phyloP scores from a whole-genome alignment of 1,284 basidiomycete genomes.

The Somion occarium region DNA sequence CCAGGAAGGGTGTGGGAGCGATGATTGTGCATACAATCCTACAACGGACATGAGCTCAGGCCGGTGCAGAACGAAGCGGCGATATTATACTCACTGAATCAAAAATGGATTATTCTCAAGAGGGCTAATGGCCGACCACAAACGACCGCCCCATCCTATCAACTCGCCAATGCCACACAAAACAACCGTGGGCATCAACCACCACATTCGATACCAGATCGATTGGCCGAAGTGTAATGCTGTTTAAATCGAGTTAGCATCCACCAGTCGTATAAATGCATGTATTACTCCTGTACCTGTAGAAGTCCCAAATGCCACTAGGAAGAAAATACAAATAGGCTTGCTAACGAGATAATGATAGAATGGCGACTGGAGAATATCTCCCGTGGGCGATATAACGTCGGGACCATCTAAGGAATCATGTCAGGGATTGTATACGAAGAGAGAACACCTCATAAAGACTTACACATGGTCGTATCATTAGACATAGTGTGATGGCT shows the following conservation, averaged over 20 bases:
- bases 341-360: background rate
- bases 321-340: background rate
- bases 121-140: slow-evolving; percentile 30
- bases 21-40: slow-evolving; percentile 41
- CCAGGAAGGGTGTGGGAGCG: slow-evolving; percentile 46
- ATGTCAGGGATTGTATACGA: no score
- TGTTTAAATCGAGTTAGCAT: slow-evolving; percentile 10
- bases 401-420: background rate
- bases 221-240: slow-evolving; percentile 31
- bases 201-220: slow-evolving; percentile 33
- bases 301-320: background rate
- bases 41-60: background rate
- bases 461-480: no score
- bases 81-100: slow-evolving; percentile 37
- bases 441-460: no score
- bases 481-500: no score
- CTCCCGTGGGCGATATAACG: background rate
- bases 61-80: background rate
- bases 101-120: slow-evolving; percentile 29
- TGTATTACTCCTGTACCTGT: background rate
- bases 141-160: slow-evolving; percentile 35
- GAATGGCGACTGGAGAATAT: background rate
- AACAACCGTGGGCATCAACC: slow-evolving; percentile 32
- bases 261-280: background rate
- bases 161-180: slow-evolving; percentile 34